Evolutionary conservation across 2,329 filamentous ascomycete species (phyloP).

Genomic region (Sphaerostilbella broomeana): DNA sequence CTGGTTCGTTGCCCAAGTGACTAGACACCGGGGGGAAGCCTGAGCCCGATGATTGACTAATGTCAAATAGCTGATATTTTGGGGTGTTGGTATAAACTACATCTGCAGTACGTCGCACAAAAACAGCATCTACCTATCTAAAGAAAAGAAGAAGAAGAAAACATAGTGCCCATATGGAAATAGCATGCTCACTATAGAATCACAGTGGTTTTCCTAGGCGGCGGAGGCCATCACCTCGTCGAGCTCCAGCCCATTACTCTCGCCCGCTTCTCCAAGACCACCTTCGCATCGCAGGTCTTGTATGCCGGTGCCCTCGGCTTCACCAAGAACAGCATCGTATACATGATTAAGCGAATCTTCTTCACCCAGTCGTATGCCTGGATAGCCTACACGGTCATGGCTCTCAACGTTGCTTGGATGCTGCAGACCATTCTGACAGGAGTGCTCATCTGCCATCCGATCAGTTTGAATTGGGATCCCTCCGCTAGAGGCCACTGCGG

Average conservation of each 20-base stretch:
- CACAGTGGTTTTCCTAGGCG: slow-evolving; percentile 17
- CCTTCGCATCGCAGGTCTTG: slow-evolving; percentile 16
- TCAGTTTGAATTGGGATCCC: slow-evolving; percentile 16
- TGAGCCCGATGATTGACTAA: background rate
- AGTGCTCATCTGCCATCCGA: slow-evolving; percentile 14
- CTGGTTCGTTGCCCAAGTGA: slow-evolving; percentile 10
- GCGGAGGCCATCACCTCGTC: slow-evolving; percentile 15
- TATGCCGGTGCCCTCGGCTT: slow-evolving; percentile 17
- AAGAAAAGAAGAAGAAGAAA: too few species aligned
- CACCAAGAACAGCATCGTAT: slow-evolving; percentile 18
- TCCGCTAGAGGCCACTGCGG: slow-evolving; percentile 12
- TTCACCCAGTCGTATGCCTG: slow-evolving; percentile 14
- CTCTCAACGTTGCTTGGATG: slow-evolving; percentile 16
- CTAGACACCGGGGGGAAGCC: too few species aligned
- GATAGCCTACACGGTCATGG: slow-evolving; percentile 14
- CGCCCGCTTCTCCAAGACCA: slow-evolving; percentile 12
- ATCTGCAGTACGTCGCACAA: slow-evolving; percentile 13
- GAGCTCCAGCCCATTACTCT: slow-evolving; percentile 12
- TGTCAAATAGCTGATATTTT: slow-evolving; percentile 12
- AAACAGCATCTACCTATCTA: too few species aligned
- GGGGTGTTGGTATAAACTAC: slow-evolving; percentile 14
- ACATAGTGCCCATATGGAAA: background rate
- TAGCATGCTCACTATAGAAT: background rate
- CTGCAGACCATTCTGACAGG: slow-evolving; percentile 17
- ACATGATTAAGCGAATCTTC: slow-evolving; percentile 19